phyloP scores from a whole-genome alignment of 192 early-diverging fungal genomes.

The Coemansia sp. region DNA sequence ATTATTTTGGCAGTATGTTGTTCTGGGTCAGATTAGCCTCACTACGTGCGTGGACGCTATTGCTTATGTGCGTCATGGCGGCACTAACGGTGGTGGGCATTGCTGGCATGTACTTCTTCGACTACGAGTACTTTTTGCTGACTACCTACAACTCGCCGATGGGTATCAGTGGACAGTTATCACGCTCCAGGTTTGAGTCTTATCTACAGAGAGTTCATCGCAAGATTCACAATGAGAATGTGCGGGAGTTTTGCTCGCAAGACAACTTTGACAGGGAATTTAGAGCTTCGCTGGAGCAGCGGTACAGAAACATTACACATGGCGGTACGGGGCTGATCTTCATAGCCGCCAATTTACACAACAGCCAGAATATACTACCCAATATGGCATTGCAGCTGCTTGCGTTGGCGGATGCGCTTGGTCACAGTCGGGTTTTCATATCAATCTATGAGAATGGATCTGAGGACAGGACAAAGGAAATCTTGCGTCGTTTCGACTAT shows the following conservation, averaged over 20 bases:
- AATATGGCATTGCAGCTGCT: too few species aligned
- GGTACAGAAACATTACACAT: too few species aligned
- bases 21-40: background rate
- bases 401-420: too few species aligned
- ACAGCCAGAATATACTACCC: too few species aligned
- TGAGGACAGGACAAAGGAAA: too few species aligned
- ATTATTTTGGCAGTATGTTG: background rate
- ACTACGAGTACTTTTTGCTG: background rate
- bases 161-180: too few species aligned
- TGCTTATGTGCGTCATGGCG: background rate
- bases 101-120: background rate
- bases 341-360: too few species aligned
- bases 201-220: conserved; percentile 25
- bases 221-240: conserved; percentile 25
- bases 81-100: background rate
- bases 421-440: too few species aligned
- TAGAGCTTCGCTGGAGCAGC: too few species aligned
- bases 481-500: too few species aligned
- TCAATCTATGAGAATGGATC: too few species aligned
- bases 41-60: background rate
- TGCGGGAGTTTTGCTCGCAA: conserved; percentile 23
- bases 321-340: too few species aligned
- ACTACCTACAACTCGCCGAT: background rate
- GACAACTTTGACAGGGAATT: conserved; percentile 21
- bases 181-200: conserved; percentile 1